Conservation (phyloP, 2,329 filamentous ascomycete species). For the Neonectria faginata region DNA sequence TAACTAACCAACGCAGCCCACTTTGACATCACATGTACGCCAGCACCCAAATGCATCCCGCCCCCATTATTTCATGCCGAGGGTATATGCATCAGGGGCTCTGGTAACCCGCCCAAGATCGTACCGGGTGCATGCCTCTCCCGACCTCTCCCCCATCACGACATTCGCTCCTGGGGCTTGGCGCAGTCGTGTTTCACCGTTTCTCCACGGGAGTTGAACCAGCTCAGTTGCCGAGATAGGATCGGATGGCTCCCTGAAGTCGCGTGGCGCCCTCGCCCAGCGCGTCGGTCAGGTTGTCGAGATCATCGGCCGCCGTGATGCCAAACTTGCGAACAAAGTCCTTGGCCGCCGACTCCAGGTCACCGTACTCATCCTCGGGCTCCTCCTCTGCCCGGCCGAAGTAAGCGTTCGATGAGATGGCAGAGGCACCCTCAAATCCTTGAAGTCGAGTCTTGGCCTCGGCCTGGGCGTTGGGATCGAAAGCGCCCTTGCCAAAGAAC, state of each 20-base stretch:
- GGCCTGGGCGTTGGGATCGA: conserved; percentile 81
- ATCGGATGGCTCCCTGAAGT: conserved; percentile 80
- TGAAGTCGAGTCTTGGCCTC: conserved; percentile 90
- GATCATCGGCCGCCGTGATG: conserved; percentile 92
- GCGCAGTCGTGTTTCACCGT: conserved; percentile 25
- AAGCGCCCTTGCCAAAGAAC: conserved; percentile 93
- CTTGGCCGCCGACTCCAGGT: conserved; percentile 92
- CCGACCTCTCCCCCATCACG: conserved; percentile 28
- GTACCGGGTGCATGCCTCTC: conserved; percentile 28
- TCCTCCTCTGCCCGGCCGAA: conserved; percentile 94
- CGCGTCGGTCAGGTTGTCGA: conserved; percentile 87
- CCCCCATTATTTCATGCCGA: conserved; percentile 39
- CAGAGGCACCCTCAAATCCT: conserved; percentile 90
- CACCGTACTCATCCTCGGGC: conserved; percentile 83
- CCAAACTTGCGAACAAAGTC: conserved; percentile 97
- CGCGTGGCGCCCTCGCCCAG: conserved; percentile 87
- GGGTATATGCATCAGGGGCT: conserved; percentile 29
- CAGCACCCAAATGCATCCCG: conserved; percentile 46
- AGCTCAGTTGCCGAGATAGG: conserved; percentile 70
- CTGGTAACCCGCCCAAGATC: conserved; percentile 27
- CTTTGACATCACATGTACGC: conserved; percentile 48
- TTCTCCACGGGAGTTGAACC: background rate
- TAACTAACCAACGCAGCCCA: conserved; percentile 50
- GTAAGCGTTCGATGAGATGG: conserved; percentile 97
- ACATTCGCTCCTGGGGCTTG: conserved; percentile 26